These are phyloP conservation scores for Puccinellia tenuiflora DNA, from an alignment of 176 grass and related monocot genomes.

Conservation along the genomic window DNA sequence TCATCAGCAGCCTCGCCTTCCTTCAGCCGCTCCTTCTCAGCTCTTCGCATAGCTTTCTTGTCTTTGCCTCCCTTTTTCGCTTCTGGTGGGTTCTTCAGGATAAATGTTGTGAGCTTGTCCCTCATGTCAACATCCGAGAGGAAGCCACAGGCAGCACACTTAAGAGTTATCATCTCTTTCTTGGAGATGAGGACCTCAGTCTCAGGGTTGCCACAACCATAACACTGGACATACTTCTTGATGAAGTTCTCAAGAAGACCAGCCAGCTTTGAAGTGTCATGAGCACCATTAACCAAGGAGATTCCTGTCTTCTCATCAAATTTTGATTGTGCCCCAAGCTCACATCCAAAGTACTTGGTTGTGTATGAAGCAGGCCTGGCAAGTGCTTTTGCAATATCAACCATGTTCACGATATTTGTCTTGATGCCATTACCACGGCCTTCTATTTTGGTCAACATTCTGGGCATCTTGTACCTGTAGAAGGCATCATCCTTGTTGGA, in stretches of 20 bases:
- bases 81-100: conserved; percentile 76
- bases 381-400: conserved; percentile 75
- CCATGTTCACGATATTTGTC: conserved; percentile 85
- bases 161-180: conserved; percentile 69
- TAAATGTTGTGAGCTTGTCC: conserved; percentile 75
- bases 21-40: conserved; percentile 76
- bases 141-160: conserved; percentile 85
- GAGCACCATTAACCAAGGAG: conserved; percentile 75
- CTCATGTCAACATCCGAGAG: conserved; percentile 90
- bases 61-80: conserved; percentile 79
- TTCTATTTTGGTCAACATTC: conserved; percentile 83
- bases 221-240: conserved; percentile 94
- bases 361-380: conserved; percentile 69
- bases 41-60: conserved; percentile 84
- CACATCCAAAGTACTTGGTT: conserved; percentile 79
- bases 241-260: conserved; percentile 89
- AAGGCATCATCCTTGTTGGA: conserved; percentile 92
- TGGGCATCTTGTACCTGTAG: conserved; percentile 96
- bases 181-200: conserved; percentile 76
- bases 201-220: conserved; percentile 86
- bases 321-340: conserved; percentile 70
- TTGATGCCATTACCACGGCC: conserved; percentile 77
- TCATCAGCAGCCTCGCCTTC: conserved; percentile 94
- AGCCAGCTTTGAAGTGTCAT: conserved; percentile 84
- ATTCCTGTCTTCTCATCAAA: conserved; percentile 68